Percentiles rank a stretch among this genome's conserved stretches.
Conservation (phyloP, 2,329 filamentous ascomycete species). For the Aphanoascus verrucosus region DNA sequence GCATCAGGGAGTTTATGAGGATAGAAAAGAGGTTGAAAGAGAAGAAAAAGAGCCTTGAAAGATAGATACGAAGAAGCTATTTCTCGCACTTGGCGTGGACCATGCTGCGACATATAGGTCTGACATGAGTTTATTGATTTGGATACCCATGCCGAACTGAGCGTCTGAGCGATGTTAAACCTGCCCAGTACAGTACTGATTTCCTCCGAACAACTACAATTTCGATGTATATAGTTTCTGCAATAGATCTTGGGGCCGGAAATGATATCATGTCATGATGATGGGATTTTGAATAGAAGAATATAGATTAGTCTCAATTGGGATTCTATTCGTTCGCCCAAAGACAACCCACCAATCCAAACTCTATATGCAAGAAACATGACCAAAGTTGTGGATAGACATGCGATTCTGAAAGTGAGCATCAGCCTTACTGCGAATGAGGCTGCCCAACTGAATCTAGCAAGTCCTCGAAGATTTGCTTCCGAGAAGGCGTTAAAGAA, state of each 20-base stretch:
- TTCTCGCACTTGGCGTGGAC: too few relatives aligned
- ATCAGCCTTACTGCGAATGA: neutral
- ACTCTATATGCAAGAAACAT: neutral
- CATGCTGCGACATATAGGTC: too few relatives aligned
- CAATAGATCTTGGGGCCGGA: neutral
- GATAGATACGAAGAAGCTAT: neutral
- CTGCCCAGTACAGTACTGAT: neutral
- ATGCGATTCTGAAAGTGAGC: too few relatives aligned
- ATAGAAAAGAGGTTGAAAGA: slow-evolving; percentile 83
- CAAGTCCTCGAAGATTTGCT: slow-evolving; percentile 23
- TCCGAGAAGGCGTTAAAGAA: slow-evolving; percentile 22
- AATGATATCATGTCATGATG: too few relatives aligned
- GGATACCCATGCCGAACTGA: neutral
- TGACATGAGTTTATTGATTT: neutral
- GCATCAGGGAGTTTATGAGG: slow-evolving; percentile 94
- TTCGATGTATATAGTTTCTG: neutral
- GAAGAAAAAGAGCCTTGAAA: slow-evolving; percentile 49
- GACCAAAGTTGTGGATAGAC: neutral
- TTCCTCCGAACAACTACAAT: neutral
- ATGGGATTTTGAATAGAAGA: too few relatives aligned
- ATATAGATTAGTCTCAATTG: too few relatives aligned
- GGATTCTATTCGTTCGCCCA: too few relatives aligned
- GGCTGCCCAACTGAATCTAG: slow-evolving; percentile 19
- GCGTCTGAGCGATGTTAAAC: neutral
- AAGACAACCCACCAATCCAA: neutral